Evolutionary conservation across 2,329 filamentous ascomycete genomes (phyloP), one percentile per base, ranked within the genome.

Genomic region (Elsinoe australis): DNA sequence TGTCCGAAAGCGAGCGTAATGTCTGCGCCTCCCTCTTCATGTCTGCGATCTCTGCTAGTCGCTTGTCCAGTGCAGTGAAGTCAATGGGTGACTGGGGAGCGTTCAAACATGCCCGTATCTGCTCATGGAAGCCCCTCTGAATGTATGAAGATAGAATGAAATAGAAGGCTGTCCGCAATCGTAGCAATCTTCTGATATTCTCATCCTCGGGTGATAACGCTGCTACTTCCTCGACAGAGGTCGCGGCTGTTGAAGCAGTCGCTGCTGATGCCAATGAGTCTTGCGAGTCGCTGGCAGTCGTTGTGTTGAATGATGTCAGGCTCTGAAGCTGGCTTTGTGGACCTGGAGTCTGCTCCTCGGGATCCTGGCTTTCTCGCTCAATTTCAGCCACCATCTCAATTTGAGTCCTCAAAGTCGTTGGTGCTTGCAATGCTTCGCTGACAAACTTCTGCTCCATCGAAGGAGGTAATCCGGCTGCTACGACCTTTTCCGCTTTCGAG

Each of bases 391-490:
- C 56, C 48, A 61, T 71, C 49, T 80, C 75, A 36, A 79, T 73
- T 58, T 75, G 82, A 32, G 88, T 72, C 24, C 78, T 78, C 86
- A 69, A 34, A 94, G 22, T 47, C n/a, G 45, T 71, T 0, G 92
- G 90, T 3, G 81, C 76, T 56, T 92, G 85, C 4, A 98, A 71
- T 2, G 77, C 76, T 58, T 83, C 83, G 45, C 74, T 77, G 6
- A 98, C 79, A 56, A 95, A 94, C 33, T 79, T 82, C 38, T 92
- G 85, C 61, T 95, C 90, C 73, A 98, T 76, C 56, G 83, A 94
- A 5, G 71, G 67, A 1, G 92, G 88, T 7, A 96, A 67, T 0
- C 80, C 79, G 1, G 67, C 69, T 3, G 69, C 65, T n/a, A 74
- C 72, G 73, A 94, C 83, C 4, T 72, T 72, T 52, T 74, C 72